phyloP scores from a whole-genome alignment of 495 filamentous ascomycete genomes.

The Daldinia concentrica region DNA sequence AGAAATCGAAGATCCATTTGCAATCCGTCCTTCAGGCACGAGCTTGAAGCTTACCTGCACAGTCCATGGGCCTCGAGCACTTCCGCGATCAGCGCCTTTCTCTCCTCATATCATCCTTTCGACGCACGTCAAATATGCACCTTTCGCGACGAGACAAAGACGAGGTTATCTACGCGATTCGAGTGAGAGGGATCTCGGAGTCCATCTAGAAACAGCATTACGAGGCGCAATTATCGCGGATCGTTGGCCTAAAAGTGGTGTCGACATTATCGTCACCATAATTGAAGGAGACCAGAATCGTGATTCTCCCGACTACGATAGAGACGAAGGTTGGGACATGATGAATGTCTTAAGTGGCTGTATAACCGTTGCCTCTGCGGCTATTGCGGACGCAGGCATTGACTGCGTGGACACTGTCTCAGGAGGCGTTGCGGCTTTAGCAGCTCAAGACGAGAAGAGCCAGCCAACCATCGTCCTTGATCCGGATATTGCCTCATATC shows the following conservation, averaged over 20 bases:
- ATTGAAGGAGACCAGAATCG: slow-evolving; percentile 82
- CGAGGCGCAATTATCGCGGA: slow-evolving; percentile 89
- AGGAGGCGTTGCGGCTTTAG: slow-evolving; percentile 88
- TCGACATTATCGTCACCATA: slow-evolving; percentile 90
- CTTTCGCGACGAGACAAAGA: slow-evolving; percentile 84
- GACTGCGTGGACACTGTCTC: slow-evolving; percentile 92
- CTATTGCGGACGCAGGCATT: slow-evolving; percentile 92
- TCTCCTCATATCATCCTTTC: slow-evolving; percentile 89
- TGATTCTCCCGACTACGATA: slow-evolving; percentile 55
- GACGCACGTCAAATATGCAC: slow-evolving; percentile 93
- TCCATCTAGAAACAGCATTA: slow-evolving; percentile 90
- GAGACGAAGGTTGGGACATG: slow-evolving; percentile 71
- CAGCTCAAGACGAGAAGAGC: slow-evolving; percentile 52
- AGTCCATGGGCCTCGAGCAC: slow-evolving; percentile 90
- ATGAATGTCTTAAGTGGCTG: slow-evolving; percentile 93
- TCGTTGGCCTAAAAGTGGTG: slow-evolving; percentile 94
- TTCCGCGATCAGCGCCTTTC: slow-evolving; percentile 89
- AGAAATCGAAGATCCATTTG: slow-evolving; percentile 74
- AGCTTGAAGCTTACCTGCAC: slow-evolving; percentile 89
- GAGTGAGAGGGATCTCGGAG: slow-evolving; percentile 86
- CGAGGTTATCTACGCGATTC: slow-evolving; percentile 88
- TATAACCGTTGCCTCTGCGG: slow-evolving; percentile 94
- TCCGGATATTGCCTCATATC: slow-evolving; percentile 82
- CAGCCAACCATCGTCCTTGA: slow-evolving; percentile 74
- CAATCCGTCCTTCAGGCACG: slow-evolving; percentile 59